Base-by-base conservation (phyloP, 2,329 filamentous ascomycete genomes). In the Colletotrichum sp. region DNA sequence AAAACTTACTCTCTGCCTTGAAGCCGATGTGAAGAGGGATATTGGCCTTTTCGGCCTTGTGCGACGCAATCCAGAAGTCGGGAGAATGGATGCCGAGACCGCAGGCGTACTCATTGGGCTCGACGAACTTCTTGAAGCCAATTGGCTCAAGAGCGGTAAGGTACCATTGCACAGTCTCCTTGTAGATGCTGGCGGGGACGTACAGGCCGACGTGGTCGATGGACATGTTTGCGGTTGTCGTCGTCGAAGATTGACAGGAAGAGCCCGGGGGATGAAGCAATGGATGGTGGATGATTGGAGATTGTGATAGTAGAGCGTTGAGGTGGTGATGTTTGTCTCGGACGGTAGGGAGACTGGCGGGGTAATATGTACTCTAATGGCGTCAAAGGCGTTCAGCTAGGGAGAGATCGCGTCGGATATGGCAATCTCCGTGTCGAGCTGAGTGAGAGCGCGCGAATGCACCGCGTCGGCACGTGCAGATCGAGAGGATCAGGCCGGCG, bases 151-250 rank as follows among this genome's bases (percentile, higher is more conserved):
- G 83, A 32, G 82, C 83, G 10, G 79, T 79, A 39, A 81, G 78
- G 79, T 86, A 86, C 74, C 84, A 83, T 9, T 77, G 77, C 4
- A 86, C 78, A 55, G 79, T 72, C 28, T 81, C 77, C 68, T 80
- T 72, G 80, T 82, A 80, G 43, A 80, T 78, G 57, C 77, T 79
- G 66, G 79, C 75, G 65, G 84, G 78, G 67, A 84, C 79, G 24
- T 68, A 71, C 74, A 86, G 77, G 67, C 80, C 78, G 55, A 81
- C 79, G 79, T 86, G 85, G 60, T 84, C 81, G 76, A 86, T 83
- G 36, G 81, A 77, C 83, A 85, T 86, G 73, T 55, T 82, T 43
- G 18, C 7, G 7, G 24, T 9, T 34, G 0, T 13, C 1, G 3
- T 52, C n/a, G 43, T 52, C 43, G 1, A 52, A 48, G 43, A 21